Percentiles rank a stretch among this genome's conserved stretches.
These are phyloP conservation scores for Gastrodia elata DNA, from an alignment of 106 monocot genomes.

Conservation along the genomic window DNA sequence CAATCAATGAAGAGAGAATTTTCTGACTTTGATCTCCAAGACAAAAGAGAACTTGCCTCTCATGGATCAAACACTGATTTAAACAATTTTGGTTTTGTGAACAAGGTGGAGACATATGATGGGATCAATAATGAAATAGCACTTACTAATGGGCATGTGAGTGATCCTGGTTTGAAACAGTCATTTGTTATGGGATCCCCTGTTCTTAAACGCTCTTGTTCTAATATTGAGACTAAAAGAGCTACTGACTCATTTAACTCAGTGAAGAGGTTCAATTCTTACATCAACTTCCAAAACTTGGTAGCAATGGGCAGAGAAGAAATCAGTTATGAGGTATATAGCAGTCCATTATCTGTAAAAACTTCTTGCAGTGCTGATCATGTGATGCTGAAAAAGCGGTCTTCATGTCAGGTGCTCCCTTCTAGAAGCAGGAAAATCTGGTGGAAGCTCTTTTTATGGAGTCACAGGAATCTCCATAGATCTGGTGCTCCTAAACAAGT, in stretches of 20 bases:
- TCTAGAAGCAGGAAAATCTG: slow-evolving; percentile 86
- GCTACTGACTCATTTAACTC: slow-evolving; percentile 4
- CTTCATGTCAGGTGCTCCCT: slow-evolving; percentile 84
- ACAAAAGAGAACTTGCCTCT: slow-evolving; percentile 5
- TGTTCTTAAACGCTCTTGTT: slow-evolving; percentile 63
- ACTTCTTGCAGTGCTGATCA: slow-evolving; percentile 59
- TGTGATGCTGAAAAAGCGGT: slow-evolving; percentile 78
- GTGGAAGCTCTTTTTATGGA: slow-evolving; percentile 97
- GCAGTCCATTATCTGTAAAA: slow-evolving; percentile 44
- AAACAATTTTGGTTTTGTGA: slow-evolving; percentile 7
- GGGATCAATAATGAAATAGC: slow-evolving; percentile 20
- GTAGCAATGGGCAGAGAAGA: not conserved
- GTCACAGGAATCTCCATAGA: slow-evolving; percentile 74
- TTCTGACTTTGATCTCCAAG: slow-evolving; percentile 55
- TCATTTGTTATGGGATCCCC: slow-evolving; percentile 29
- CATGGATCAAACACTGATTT: slow-evolving; percentile 11
- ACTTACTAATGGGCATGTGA: slow-evolving; percentile 40
- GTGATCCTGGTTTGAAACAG: slow-evolving; percentile 41
- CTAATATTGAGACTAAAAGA: slow-evolving; percentile 78
- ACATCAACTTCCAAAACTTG: slow-evolving; percentile 31
- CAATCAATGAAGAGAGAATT: slow-evolving; percentile 46
- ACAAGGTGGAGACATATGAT: slow-evolving; percentile 23
- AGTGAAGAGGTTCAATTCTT: slow-evolving; percentile 27
- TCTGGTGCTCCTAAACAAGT: slow-evolving; percentile 11
- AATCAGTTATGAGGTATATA: slow-evolving; percentile 11